A percentile compares a stretch with the other conserved stretches of the same genome.
Evolutionary conservation across 768 basidiomycete genomes (phyloP).

Genomic region (Tremella yokohamensis): DNA sequence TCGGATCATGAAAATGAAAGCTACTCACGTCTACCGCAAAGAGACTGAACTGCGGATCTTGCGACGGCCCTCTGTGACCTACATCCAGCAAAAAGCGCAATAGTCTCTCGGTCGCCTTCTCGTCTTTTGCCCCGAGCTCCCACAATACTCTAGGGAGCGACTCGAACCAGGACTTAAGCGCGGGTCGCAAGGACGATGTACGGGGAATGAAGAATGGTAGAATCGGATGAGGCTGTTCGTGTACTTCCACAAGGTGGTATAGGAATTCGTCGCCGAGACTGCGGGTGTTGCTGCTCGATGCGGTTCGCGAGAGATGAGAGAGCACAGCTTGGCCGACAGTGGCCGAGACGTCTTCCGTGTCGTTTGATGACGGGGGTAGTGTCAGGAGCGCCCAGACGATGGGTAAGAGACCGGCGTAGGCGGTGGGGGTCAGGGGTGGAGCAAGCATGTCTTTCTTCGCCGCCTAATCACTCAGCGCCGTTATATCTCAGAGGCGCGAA

Average conservation of each 20-base stretch:
- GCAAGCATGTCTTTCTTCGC: slow-evolving; percentile 34
- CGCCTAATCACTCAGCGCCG: slow-evolving; percentile 18
- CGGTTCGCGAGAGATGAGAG: slow-evolving; percentile 63
- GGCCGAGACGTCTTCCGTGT: slow-evolving; percentile 26
- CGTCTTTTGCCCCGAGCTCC: slow-evolving; percentile 68
- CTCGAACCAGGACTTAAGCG: slow-evolving; percentile 62
- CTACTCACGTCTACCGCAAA: slow-evolving; percentile 2
- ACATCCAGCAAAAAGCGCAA: slow-evolving; percentile 60
- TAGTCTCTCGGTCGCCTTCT: slow-evolving; percentile 59
- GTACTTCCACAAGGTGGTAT: slow-evolving; percentile 65
- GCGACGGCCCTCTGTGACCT: slow-evolving; percentile 30
- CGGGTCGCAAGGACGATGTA: slow-evolving; percentile 16
- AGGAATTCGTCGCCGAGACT: slow-evolving; percentile 70
- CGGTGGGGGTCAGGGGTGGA: slow-evolving; percentile 35
- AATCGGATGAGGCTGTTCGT: slow-evolving; percentile 36
- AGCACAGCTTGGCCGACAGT: slow-evolving; percentile 60
- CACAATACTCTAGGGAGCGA: slow-evolving; percentile 78
- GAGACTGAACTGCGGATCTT: slow-evolving; percentile 15
- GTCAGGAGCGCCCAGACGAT: slow-evolving; percentile 51
- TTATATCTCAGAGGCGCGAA: not conserved
- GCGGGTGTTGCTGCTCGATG: slow-evolving; percentile 65
- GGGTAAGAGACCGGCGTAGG: slow-evolving; percentile 42
- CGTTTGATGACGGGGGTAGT: slow-evolving; percentile 37
- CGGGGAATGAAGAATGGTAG: slow-evolving; percentile 41
- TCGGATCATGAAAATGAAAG: not conserved